Conservation (phyloP, 108 stramenopile species). For the Pseudonitzschia delicatissima region DNA sequence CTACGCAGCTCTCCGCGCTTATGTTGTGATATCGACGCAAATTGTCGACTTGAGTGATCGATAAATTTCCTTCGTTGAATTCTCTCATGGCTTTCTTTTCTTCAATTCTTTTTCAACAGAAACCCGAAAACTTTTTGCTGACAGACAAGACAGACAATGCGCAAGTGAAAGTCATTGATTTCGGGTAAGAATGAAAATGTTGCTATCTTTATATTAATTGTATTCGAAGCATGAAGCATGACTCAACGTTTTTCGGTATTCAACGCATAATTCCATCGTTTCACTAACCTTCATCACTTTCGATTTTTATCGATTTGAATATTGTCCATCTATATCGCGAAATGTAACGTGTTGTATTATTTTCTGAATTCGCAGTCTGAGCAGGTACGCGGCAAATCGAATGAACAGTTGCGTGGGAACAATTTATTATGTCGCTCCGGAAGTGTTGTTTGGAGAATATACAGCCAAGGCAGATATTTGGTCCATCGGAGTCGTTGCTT, state of each 20-base stretch:
- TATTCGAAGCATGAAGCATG: too few species aligned
- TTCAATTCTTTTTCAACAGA: not conserved
- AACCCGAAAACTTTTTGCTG: conserved; percentile 65
- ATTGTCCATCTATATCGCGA: too few species aligned
- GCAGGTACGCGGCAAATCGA: not conserved
- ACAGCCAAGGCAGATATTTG: conserved; percentile 79
- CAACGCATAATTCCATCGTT: too few species aligned
- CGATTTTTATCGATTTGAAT: too few species aligned
- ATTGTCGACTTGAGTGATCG: not conserved
- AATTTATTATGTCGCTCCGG: conserved; percentile 78
- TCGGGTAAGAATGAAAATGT: conserved; percentile 69
- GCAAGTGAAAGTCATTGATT: conserved; percentile 76
- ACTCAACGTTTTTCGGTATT: too few species aligned
- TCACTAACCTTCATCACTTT: too few species aligned
- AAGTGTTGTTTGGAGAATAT: conserved; percentile 45
- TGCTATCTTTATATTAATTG: too few species aligned
- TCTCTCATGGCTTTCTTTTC: not conserved
- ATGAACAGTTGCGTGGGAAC: conserved; percentile 41
- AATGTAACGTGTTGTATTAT: too few species aligned
- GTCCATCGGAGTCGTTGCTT: conserved; percentile 87
- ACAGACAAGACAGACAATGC: conserved; percentile 32
- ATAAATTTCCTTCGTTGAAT: not conserved
- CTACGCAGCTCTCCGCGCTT: too few species aligned
- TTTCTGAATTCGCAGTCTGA: too few species aligned
- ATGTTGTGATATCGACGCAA: too few species aligned